A percentile compares a stretch with the other conserved stretches of the same genome.
Conservation (phyloP, 306 rosid genomes). For the Senna siamea region DNA sequence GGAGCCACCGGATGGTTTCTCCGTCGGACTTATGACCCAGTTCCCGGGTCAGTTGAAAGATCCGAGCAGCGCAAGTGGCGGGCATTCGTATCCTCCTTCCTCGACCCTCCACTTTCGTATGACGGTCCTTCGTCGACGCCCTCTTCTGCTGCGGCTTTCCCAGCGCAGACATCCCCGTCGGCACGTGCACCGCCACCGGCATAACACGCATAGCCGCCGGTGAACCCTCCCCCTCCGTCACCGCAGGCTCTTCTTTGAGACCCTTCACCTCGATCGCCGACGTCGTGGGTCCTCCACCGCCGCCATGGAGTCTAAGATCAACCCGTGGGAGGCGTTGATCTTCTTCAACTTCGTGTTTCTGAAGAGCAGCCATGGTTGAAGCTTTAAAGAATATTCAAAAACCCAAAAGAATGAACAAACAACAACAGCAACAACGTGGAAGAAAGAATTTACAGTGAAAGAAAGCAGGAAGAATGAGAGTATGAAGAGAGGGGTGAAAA, state of each 20-base stretch:
- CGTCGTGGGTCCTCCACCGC: too few species aligned
- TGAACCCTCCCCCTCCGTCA: not conserved
- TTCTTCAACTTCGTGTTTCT: not conserved
- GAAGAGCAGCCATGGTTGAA: conserved; percentile 2
- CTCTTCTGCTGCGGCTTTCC: conserved; percentile 40
- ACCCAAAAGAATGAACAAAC: too few species aligned
- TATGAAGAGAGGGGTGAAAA: too few species aligned
- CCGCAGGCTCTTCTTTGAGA: conserved; percentile 59
- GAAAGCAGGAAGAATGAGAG: not conserved
- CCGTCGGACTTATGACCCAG: conserved; percentile 91
- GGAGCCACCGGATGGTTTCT: conserved; percentile 85
- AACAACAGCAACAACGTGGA: too few species aligned
- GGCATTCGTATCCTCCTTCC: conserved; percentile 97
- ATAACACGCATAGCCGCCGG: conserved; percentile 36
- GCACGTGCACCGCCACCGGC: conserved; percentile 46
- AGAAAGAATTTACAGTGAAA: not conserved
- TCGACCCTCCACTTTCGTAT: conserved; percentile 81
- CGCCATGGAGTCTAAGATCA: conserved; percentile 39
- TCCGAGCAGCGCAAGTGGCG: conserved; percentile 79
- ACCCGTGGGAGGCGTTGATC: not conserved
- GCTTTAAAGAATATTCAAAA: too few species aligned
- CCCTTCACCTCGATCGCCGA: conserved; percentile 10
- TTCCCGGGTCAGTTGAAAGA: conserved; percentile 81
- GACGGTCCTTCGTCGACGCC: conserved; percentile 77
- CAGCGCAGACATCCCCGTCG: conserved; percentile 22